A percentile compares a stretch with the other conserved stretches of the same genome.
phyloP scores from a whole-genome alignment of 2,329 filamentous ascomycete species.

The Raffaelea albimanens region DNA sequence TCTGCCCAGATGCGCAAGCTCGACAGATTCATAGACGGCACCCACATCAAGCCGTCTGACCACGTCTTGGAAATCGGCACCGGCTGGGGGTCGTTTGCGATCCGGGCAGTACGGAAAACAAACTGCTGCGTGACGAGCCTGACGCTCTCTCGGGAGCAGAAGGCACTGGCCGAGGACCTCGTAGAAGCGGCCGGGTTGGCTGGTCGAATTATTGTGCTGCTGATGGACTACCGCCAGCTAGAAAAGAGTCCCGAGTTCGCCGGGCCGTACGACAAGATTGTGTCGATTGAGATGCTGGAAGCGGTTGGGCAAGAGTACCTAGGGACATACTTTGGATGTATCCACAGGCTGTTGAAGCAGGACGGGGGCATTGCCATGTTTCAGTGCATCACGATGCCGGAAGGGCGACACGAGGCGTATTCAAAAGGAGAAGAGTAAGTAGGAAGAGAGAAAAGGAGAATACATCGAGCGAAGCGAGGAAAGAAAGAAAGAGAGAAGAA shows the following conservation, averaged over 20 bases:
- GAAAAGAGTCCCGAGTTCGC: slow-evolving; percentile 30
- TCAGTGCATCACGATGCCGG: slow-evolving; percentile 71
- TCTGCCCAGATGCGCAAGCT: slow-evolving; percentile 60
- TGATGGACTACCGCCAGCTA: slow-evolving; percentile 60
- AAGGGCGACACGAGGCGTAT: slow-evolving; percentile 57
- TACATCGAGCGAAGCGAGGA: no score
- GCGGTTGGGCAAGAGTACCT: slow-evolving; percentile 61
- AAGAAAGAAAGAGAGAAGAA: slow-evolving; percentile 3
- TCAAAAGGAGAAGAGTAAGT: slow-evolving; percentile 53
- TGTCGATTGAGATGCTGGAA: slow-evolving; percentile 73
- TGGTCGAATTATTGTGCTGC: slow-evolving; percentile 51
- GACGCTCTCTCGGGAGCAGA: slow-evolving; percentile 61
- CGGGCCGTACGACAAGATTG: slow-evolving; percentile 56
- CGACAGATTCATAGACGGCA: slow-evolving; percentile 54
- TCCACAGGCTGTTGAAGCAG: slow-evolving; percentile 55
- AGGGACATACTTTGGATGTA: slow-evolving; percentile 55
- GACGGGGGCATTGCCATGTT: slow-evolving; percentile 60
- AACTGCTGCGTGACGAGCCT: slow-evolving; percentile 61
- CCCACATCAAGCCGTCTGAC: slow-evolving; percentile 52
- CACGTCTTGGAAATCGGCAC: slow-evolving; percentile 69
- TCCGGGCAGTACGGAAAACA: slow-evolving; percentile 55
- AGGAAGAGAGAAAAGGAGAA: not conserved
- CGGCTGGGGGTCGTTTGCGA: slow-evolving; percentile 67
- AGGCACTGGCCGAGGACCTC: slow-evolving; percentile 54
- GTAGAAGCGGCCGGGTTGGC: slow-evolving; percentile 52